A percentile compares a stretch with the other conserved stretches of the same genome.
These are phyloP conservation scores for Metahyphopichia silvanorum DNA, from an alignment of 805 yeast species.

Conservation along the genomic window DNA sequence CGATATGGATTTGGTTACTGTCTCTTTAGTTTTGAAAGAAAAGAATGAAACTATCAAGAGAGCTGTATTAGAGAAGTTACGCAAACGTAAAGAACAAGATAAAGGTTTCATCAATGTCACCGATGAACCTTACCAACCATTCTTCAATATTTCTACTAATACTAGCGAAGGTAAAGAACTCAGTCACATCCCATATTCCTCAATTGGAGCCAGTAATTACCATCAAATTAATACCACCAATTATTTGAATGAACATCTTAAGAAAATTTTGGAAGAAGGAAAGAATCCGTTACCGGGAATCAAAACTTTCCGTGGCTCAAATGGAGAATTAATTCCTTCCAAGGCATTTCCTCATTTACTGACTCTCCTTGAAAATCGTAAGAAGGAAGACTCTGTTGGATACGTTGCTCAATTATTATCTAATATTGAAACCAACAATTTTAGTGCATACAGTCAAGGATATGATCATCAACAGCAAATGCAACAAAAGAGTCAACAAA, in stretches of 20 bases:
- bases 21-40: slow-evolving; percentile 67
- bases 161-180: slow-evolving; percentile 49
- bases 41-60: slow-evolving; percentile 74
- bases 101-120: slow-evolving; percentile 79
- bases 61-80: slow-evolving; percentile 83
- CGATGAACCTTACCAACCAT: slow-evolving; percentile 83
- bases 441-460: slow-evolving; percentile 38
- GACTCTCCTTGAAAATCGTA: slow-evolving; percentile 29
- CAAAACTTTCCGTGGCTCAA: slow-evolving; percentile 45
- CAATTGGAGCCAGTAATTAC: slow-evolving; percentile 63
- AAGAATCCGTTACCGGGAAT: slow-evolving; percentile 43
- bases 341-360: slow-evolving; percentile 49
- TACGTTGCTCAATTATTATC: slow-evolving; percentile 38
- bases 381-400: slow-evolving; percentile 19
- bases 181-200: slow-evolving; percentile 73
- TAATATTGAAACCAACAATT: slow-evolving; percentile 37
- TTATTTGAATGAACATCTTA: slow-evolving; percentile 40
- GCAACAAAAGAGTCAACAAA: slow-evolving; percentile 9
- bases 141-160: slow-evolving; percentile 60
- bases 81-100: slow-evolving; percentile 66
- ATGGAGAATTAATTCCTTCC: slow-evolving; percentile 48
- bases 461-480: slow-evolving; percentile 20
- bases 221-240: slow-evolving; percentile 65
- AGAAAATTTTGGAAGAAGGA: slow-evolving; percentile 43
- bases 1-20: slow-evolving; percentile 84